Evolutionary conservation across 352 stramenopile species (phyloP).

Genomic region (Pythium biforme): DNA sequence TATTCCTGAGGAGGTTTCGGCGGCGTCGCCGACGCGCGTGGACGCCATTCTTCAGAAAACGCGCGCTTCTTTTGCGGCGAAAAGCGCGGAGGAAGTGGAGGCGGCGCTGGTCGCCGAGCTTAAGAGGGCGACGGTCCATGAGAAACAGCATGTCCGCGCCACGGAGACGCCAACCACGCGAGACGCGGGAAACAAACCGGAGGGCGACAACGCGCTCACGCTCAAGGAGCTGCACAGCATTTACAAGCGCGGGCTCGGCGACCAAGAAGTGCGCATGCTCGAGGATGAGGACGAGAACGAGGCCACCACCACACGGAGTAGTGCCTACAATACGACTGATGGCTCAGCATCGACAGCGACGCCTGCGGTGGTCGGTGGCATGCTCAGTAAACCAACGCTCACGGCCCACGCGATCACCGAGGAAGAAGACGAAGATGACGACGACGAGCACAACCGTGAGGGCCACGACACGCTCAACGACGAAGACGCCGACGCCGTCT

Average conservation of each 20-base stretch:
- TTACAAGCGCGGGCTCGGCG: slow-evolving; percentile 77
- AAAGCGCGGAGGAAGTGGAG: slow-evolving; percentile 6
- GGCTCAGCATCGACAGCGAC: background rate
- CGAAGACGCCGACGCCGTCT: slow-evolving; percentile 11
- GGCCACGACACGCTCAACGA: slow-evolving; percentile 1
- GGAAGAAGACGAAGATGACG: slow-evolving; percentile 28
- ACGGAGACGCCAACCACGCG: background rate
- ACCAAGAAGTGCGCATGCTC: slow-evolving; percentile 61
- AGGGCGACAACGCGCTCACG: slow-evolving; percentile 37
- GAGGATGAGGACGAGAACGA: slow-evolving; percentile 32
- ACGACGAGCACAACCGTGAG: background rate
- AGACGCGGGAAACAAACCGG: background rate
- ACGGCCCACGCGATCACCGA: slow-evolving; percentile 36
- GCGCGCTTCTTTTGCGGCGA: background rate
- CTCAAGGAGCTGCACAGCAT: slow-evolving; percentile 73
- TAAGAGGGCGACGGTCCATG: slow-evolving; percentile 14
- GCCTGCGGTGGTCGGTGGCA: slow-evolving; percentile 42
- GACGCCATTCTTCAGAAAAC: slow-evolving; percentile 18
- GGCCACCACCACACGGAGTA: background rate
- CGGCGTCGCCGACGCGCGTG: slow-evolving; percentile 17
- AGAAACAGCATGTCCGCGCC: slow-evolving; percentile 16
- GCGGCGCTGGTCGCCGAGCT: slow-evolving; percentile 15
- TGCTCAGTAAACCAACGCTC: slow-evolving; percentile 41
- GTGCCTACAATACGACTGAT: background rate
- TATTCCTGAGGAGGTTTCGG: background rate